phyloP scores from a whole-genome alignment of 768 basidiomycete species.

The Xerocomellus dryophilus region DNA sequence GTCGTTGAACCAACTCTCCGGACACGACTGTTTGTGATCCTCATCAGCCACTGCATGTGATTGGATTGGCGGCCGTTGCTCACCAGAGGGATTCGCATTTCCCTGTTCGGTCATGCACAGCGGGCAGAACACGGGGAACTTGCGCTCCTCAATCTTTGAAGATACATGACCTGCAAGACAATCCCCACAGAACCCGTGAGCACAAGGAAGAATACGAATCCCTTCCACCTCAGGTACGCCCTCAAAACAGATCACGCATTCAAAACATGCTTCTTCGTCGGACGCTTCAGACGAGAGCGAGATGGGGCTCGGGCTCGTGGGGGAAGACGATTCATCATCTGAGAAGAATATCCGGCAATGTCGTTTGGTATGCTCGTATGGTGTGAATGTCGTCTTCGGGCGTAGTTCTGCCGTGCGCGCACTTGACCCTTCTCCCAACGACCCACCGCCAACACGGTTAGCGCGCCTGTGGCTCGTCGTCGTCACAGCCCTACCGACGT shows the following conservation, averaged over 20 bases:
- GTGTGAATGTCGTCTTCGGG: not conserved
- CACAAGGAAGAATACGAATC: slow-evolving; percentile 42
- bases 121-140: slow-evolving; percentile 61
- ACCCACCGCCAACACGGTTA: not conserved
- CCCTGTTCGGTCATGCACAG: slow-evolving; percentile 42
- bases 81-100: slow-evolving; percentile 33
- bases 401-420: not conserved
- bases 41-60: not conserved
- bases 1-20: slow-evolving; percentile 32
- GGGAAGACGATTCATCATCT: slow-evolving; percentile 8
- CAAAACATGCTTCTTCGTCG: slow-evolving; percentile 30
- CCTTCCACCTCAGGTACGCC: slow-evolving; percentile 37
- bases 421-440: slow-evolving; percentile 7
- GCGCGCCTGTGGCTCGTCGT: not conserved
- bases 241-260: slow-evolving; percentile 59
- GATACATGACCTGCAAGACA: slow-evolving; percentile 46
- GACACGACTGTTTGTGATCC: slow-evolving; percentile 36
- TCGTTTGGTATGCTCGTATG: slow-evolving; percentile 24
- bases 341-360: slow-evolving; percentile 27
- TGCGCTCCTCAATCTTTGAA: slow-evolving; percentile 47
- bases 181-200: slow-evolving; percentile 51
- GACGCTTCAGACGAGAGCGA: slow-evolving; percentile 4
- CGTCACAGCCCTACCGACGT: not conserved
- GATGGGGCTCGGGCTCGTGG: not conserved
- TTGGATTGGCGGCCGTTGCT: slow-evolving; percentile 3